Percentiles rank a stretch among this genome's conserved stretches.
phyloP scores from a whole-genome alignment of 768 basidiomycete species.

The Boletus sp. region DNA sequence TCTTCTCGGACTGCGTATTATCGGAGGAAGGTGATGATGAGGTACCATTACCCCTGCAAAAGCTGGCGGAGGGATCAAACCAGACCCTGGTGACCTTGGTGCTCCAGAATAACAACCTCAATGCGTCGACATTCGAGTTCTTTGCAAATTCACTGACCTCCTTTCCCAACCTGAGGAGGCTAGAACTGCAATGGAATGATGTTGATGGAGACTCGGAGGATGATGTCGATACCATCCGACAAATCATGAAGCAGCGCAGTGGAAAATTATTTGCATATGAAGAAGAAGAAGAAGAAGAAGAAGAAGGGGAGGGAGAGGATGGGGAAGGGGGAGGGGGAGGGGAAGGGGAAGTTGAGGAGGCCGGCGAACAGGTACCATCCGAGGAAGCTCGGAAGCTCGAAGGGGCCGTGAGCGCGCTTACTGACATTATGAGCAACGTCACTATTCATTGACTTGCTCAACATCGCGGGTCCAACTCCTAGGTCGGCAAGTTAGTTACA shows the following conservation, averaged over 20 bases:
- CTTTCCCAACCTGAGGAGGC: constrained; percentile 52
- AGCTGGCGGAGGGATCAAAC: constrained; percentile 67
- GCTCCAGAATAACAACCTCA: constrained; percentile 91
- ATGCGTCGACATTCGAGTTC: constrained; percentile 59
- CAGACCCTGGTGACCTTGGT: constrained; percentile 70
- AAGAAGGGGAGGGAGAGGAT: constrained; percentile 53
- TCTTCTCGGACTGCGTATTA: constrained; percentile 90
- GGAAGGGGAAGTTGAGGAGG: constrained; percentile 23
- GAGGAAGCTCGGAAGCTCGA: constrained; percentile 30
- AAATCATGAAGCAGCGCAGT: constrained; percentile 58
- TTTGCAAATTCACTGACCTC: constrained; percentile 66
- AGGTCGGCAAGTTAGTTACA: background rate
- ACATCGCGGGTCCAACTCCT: background rate
- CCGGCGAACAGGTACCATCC: constrained; percentile 19
- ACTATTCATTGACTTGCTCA: constrained; percentile 35
- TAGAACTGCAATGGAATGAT: constrained; percentile 93
- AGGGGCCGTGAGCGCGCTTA: constrained; percentile 52
- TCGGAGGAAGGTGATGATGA: constrained; percentile 71
- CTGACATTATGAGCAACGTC: constrained; percentile 65
- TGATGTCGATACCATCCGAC: constrained; percentile 45
- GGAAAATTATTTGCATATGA: constrained; percentile 67
- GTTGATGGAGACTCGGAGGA: constrained; percentile 72
- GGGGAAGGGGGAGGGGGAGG: constrained; percentile 40
- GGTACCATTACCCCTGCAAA: constrained; percentile 59
- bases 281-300: constrained; percentile 81